Evolutionary conservation across 2,329 filamentous ascomycete genomes (phyloP).

Genomic region (Aspergillus aculeatus): DNA sequence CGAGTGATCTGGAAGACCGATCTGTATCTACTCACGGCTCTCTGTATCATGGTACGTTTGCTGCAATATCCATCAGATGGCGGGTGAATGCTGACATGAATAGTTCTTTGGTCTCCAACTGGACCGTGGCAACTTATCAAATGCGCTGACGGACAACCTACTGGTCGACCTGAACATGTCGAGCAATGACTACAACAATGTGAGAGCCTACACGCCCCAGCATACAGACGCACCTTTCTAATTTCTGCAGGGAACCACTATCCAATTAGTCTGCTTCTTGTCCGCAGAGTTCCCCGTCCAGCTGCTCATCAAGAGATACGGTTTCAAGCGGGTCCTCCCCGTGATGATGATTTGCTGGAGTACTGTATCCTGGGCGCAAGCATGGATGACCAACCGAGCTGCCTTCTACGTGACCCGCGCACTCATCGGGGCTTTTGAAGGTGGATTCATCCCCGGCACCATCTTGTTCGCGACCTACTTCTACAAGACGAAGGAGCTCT

Average conservation of each 20-base stretch:
- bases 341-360: conserved; percentile 49
- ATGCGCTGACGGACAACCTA: conserved; percentile 38
- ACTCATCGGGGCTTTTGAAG: conserved; percentile 43
- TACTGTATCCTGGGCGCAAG: conserved; percentile 40
- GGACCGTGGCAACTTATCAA: conserved; percentile 36
- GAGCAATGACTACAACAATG: conserved; percentile 42
- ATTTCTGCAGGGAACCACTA: conserved; percentile 20
- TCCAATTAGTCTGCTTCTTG: conserved; percentile 26
- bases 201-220: not conserved
- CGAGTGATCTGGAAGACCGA: conserved; percentile 48
- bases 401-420: conserved; percentile 41
- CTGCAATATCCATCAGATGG: too few relatives aligned
- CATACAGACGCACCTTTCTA: too few relatives aligned
- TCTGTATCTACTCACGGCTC: conserved; percentile 18
- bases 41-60: conserved; percentile 25
- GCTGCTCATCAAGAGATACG: conserved; percentile 48
- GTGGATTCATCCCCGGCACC: conserved; percentile 36
- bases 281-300: conserved; percentile 48
- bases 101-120: conserved; percentile 36
- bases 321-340: conserved; percentile 48
- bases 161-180: conserved; percentile 35
- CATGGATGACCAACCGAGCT: conserved; percentile 31
- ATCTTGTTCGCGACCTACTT: conserved; percentile 46
- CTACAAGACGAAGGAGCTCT: conserved; percentile 43
- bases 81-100: not conserved